Percentiles rank a stretch among this genome's conserved stretches.
These are phyloP conservation scores for Ceratocystis huliohia DNA, from an alignment of 2,329 filamentous ascomycete genomes.

Conservation along the genomic window DNA sequence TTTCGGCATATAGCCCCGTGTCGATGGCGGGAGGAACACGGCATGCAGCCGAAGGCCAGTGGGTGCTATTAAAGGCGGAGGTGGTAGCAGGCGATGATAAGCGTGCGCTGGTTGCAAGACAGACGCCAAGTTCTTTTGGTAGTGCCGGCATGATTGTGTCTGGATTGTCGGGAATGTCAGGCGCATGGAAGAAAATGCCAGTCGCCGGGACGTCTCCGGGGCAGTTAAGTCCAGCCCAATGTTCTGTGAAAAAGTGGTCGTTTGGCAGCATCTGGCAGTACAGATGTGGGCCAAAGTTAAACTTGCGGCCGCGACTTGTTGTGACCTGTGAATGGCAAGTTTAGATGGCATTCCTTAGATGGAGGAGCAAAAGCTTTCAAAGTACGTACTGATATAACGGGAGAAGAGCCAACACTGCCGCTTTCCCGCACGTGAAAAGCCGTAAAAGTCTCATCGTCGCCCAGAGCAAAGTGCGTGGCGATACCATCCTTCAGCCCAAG, in stretches of 20 bases:
- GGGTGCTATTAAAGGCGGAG: background rate
- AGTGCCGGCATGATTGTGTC: constrained; percentile 9
- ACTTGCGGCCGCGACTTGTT: constrained; percentile 9
- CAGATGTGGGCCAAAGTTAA: constrained; percentile 19
- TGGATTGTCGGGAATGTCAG: constrained; percentile 15
- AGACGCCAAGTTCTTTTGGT: constrained; percentile 17
- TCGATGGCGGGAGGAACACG: background rate
- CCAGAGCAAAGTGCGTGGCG: constrained; percentile 17
- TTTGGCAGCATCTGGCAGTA: constrained; percentile 16
- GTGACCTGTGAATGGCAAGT: background rate
- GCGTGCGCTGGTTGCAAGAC: background rate
- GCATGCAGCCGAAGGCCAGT: background rate
- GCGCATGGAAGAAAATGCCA: constrained; percentile 17
- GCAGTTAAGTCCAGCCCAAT: constrained; percentile 15
- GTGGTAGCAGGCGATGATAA: background rate
- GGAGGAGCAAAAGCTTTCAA: background rate
- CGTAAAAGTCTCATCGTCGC: constrained; percentile 7
- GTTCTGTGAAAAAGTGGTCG: constrained; percentile 19
- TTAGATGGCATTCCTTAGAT: background rate
- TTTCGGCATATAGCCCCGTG: constrained; percentile 4
- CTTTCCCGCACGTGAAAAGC: constrained; percentile 15
- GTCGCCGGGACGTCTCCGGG: constrained; percentile 10
- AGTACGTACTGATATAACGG: constrained; percentile 13
- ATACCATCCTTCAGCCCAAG: constrained; percentile 15
- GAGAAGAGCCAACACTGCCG: constrained; percentile 15